phyloP scores from a whole-genome alignment of 768 basidiomycete genomes.

The Hericium coralloides region DNA sequence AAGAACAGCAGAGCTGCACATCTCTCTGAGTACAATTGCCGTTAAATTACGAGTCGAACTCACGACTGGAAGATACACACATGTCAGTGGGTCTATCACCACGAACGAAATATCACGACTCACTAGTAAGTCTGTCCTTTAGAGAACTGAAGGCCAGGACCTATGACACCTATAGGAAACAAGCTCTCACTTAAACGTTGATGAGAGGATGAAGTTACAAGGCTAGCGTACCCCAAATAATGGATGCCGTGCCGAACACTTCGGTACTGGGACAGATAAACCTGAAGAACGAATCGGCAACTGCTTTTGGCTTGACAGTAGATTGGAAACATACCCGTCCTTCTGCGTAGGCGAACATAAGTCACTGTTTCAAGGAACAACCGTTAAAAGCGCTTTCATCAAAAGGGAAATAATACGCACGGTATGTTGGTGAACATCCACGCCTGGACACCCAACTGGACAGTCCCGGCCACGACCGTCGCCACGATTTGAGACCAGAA shows the following conservation, averaged over 20 bases:
- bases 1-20: slow-evolving; percentile 43
- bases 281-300: background rate
- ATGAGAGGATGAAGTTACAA: background rate
- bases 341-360: slow-evolving; percentile 47
- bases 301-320: background rate
- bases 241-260: slow-evolving; percentile 45
- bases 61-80: background rate
- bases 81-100: background rate
- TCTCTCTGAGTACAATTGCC: background rate
- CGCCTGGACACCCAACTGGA: slow-evolving; percentile 55
- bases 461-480: slow-evolving; percentile 45
- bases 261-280: slow-evolving; percentile 16
- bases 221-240: slow-evolving; percentile 34
- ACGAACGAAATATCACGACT: background rate
- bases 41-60: background rate
- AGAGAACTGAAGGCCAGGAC: slow-evolving; percentile 42
- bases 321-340: slow-evolving; percentile 26
- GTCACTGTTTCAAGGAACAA: slow-evolving; percentile 16
- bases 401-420: slow-evolving; percentile 29
- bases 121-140: slow-evolving; percentile 26
- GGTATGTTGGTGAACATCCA: slow-evolving; percentile 24
- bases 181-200: slow-evolving; percentile 5
- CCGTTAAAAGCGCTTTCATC: slow-evolving; percentile 34
- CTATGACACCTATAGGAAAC: slow-evolving; percentile 53
- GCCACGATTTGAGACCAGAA: slow-evolving; percentile 57